Base-by-base conservation (phyloP, 208 protist genomes). In the Leishmania lainsoni region DNA sequence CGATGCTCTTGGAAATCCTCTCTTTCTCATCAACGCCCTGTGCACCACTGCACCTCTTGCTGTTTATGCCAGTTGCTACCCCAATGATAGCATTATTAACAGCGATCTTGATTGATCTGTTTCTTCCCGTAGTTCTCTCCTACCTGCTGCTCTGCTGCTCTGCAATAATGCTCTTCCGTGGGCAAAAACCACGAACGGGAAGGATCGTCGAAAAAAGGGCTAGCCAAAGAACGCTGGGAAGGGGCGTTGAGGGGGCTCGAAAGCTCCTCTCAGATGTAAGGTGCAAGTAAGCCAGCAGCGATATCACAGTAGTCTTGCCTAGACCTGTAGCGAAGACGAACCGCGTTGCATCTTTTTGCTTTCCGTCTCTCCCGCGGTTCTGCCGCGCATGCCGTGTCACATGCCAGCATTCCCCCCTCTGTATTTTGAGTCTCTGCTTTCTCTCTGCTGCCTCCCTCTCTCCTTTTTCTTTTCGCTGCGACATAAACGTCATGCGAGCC, bases 11-110 rank as follows among this genome's bases (percentile, higher is more conserved):
- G 92, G 90, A 20, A 89, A 89, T 49, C 83, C 87, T 17, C 39
- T 90, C 14, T 93, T 91, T 73, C 75, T 96, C 9, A 90, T 85
- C 32, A 86, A 82, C 52, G 90, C 92, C 0, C 52, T 94, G 2
- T 88, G 87, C 35, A 92, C 86, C 8, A 81, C 82, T 5, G 66
- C 91, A 32, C 70, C 84, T 9, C 42, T 80, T 9, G 59, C 69
- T 5, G 88, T 90, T n/a, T 93, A 86, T 66, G 78, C 76, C 16
- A 76, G 75, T n/a, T 87, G 85, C 26, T 94, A 93, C 49, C 81
- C 89, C 20, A 58, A 89, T 70, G 79, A 88, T 48, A 71, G 79
- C 49, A 83, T 94, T 32, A 51, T n/a, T 26, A 3, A 6, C 26
- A 5, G 0, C 32, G n/a, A 39, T 16, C n/a, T 5, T 5, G 4